A percentile compares a stretch with the other conserved stretches of the same genome.
phyloP scores from a whole-genome alignment of 306 rosid species.

The Cucurbita maxima region DNA sequence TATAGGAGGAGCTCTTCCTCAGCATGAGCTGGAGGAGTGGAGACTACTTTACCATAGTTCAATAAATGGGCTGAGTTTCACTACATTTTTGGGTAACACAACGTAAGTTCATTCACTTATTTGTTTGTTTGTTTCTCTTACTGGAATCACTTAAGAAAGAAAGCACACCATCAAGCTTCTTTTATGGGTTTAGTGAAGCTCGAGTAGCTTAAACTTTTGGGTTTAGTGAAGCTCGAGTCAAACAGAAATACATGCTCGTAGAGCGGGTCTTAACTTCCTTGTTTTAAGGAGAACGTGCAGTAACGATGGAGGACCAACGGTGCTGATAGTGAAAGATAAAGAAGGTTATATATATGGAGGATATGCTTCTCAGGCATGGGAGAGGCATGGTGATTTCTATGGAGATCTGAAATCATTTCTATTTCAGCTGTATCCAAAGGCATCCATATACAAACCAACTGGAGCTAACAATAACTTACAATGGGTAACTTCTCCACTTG shows the following conservation, averaged over 20 bases:
- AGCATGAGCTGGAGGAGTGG: constrained; percentile 71
- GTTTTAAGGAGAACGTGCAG: constrained; percentile 24
- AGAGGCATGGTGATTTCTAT: constrained; percentile 73
- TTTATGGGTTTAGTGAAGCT: neutral
- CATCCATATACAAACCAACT: constrained; percentile 61
- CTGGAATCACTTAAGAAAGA: neutral
- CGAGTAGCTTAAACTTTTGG: neutral
- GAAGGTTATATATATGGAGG: constrained; percentile 83
- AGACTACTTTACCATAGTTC: constrained; percentile 82
- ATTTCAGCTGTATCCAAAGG: constrained; percentile 65
- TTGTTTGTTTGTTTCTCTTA: neutral
- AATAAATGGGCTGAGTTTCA: constrained; percentile 74
- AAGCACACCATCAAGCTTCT: neutral
- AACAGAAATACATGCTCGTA: neutral
- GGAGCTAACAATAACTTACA: constrained; percentile 78
- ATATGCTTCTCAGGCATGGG: constrained; percentile 88
- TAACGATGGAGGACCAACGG: constrained; percentile 60
- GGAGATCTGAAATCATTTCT: constrained; percentile 80
- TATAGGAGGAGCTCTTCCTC: constrained; percentile 81
- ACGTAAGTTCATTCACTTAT: constrained; percentile 37
- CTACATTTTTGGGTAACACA: constrained; percentile 71
- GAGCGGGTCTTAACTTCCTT: neutral
- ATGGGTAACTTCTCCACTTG: constrained; percentile 50
- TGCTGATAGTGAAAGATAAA: constrained; percentile 63
- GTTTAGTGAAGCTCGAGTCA: neutral